These are phyloP conservation scores for Hondaea fermentalgiana DNA, from an alignment of 108 stramenopile genomes.

Conservation along the genomic window DNA sequence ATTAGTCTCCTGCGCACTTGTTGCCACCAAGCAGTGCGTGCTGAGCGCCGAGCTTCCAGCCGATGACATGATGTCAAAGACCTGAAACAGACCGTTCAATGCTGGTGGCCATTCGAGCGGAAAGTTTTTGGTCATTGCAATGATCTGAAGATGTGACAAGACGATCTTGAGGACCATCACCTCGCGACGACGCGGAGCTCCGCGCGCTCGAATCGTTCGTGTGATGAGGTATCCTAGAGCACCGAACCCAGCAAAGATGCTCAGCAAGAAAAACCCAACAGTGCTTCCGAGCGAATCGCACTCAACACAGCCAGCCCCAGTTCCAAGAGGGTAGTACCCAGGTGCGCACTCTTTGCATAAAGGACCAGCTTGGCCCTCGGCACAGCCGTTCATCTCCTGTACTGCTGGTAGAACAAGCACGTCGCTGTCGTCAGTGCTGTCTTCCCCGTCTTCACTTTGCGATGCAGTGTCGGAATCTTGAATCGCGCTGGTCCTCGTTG, in stretches of 20 bases:
- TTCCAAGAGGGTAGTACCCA: neutral
- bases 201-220: neutral
- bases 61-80: slow-evolving; percentile 2
- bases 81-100: neutral
- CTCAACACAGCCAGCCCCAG: neutral
- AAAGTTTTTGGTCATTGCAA: neutral
- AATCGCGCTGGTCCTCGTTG: no score
- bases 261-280: neutral
- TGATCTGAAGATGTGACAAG: neutral
- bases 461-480: no score
- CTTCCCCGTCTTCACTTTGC: no score
- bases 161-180: slow-evolving; percentile 18
- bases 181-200: neutral
- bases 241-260: neutral
- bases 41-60: slow-evolving; percentile 10
- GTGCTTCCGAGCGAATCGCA: neutral
- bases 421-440: neutral
- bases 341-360: neutral
- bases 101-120: neutral
- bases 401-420: neutral
- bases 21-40: neutral
- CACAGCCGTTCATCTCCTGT: neutral
- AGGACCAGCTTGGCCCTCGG: neutral
- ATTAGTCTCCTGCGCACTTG: neutral
- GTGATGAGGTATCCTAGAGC: neutral